Evolutionary conservation across 768 basidiomycete genomes (phyloP).

Genomic region (Naganishia kalamii): DNA sequence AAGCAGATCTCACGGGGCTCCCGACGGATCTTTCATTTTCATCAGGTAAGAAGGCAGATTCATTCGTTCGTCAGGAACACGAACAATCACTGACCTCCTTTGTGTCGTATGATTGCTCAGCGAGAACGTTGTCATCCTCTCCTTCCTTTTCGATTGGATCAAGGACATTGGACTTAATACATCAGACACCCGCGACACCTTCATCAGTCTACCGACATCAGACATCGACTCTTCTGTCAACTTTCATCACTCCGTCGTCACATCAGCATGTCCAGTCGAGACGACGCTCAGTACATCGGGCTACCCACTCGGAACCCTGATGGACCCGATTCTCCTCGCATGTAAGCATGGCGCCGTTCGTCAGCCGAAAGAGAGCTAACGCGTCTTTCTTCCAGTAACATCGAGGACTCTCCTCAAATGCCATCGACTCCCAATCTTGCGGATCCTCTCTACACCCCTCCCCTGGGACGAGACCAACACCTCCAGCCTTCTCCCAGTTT

Average conservation of each 20-base stretch:
- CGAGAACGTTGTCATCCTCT: too few species aligned
- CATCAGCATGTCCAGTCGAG: not conserved
- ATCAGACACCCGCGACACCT: too few species aligned
- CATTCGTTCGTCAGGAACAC: not conserved
- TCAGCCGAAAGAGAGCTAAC: not conserved
- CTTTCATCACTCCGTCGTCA: too few species aligned
- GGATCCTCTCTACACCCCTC: constrained; percentile 2
- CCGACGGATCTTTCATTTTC: not conserved
- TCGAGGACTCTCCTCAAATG: constrained; percentile 4
- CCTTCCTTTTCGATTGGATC: too few species aligned
- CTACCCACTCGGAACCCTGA: constrained; percentile 17
- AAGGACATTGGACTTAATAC: too few species aligned
- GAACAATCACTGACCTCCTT: too few species aligned
- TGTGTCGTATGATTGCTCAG: too few species aligned
- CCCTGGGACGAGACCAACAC: constrained; percentile 6
- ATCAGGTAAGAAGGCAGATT: not conserved
- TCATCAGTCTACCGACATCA: too few species aligned
- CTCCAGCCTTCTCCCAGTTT: constrained; percentile 19
- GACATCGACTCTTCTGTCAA: too few species aligned
- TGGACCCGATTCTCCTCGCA: constrained; percentile 11
- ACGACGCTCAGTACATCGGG: constrained; percentile 10
- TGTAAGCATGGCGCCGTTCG: not conserved
- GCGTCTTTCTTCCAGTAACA: not conserved
- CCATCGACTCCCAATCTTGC: not conserved
- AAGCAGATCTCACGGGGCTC: not conserved